phyloP scores from a whole-genome alignment of 192 early-diverging fungal species.

The Gigaspora rosea region DNA sequence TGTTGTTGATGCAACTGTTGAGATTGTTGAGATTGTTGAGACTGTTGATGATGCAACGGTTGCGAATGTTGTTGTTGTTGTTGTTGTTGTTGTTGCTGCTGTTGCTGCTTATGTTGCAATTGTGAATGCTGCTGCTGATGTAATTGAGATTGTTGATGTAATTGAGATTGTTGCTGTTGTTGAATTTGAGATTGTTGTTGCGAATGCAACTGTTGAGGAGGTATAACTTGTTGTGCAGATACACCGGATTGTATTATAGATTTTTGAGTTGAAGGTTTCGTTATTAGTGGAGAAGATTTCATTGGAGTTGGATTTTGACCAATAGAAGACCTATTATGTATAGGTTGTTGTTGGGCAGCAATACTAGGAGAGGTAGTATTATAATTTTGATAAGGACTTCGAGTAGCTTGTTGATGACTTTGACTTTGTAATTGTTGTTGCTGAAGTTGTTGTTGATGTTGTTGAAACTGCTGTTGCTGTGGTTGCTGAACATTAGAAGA shows the following conservation, averaged over 20 bases:
- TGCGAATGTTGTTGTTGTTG: constrained; percentile 17
- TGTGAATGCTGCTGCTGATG: constrained; percentile 21
- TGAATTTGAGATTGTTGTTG: not conserved
- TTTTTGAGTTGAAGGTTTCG: not conserved
- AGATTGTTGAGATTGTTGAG: constrained; percentile 27
- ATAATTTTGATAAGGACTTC: not conserved
- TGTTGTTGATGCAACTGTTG: constrained; percentile 25
- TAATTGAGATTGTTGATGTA: not conserved
- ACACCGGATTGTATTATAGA: not conserved
- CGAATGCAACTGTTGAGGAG: not conserved
- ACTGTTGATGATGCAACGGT: not conserved
- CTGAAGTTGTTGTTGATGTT: constrained; percentile 11
- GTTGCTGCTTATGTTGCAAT: constrained; percentile 17
- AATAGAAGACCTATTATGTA: not conserved
- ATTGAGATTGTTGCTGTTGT: not conserved
- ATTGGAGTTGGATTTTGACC: too few relatives aligned
- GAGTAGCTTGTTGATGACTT: constrained; percentile 4
- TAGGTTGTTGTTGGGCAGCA: not conserved
- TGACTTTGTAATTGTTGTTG: constrained; percentile 20
- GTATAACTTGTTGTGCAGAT: not conserved
- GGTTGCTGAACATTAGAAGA: constrained; percentile 15
- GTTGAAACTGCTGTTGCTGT: constrained; percentile 22
- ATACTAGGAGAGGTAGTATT: not conserved
- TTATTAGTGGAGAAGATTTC: not conserved
- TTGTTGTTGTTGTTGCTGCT: constrained; percentile 19